Percentiles rank a stretch among this genome's conserved stretches.
Evolutionary conservation across 257 asterid genomes (phyloP).

Genomic region (Solanum sejunctum): DNA sequence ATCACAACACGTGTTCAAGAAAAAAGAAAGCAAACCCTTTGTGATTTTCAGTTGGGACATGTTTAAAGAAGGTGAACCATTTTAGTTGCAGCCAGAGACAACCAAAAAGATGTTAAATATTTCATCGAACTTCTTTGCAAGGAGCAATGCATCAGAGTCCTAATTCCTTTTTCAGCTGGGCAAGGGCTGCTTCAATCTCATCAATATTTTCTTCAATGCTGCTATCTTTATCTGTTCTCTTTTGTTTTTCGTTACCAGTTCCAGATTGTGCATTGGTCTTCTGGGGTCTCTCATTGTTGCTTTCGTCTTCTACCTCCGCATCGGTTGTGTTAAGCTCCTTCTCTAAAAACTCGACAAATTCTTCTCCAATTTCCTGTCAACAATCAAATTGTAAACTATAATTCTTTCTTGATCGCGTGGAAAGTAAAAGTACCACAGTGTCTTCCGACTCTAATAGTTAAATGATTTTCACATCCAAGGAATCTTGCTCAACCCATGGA

Average conservation of each 20-base stretch:
- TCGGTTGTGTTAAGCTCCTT: slow-evolving; percentile 67
- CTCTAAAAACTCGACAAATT: slow-evolving; percentile 90
- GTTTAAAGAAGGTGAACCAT: background rate
- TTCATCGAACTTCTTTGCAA: background rate
- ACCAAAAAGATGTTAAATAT: background rate
- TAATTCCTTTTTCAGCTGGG: slow-evolving; percentile 64
- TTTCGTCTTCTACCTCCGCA: slow-evolving; percentile 20
- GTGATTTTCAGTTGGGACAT: background rate
- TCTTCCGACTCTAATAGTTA: background rate
- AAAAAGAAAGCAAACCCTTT: background rate
- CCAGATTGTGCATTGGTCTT: slow-evolving; percentile 13
- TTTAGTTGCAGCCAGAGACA: background rate
- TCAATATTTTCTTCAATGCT: slow-evolving; percentile 53
- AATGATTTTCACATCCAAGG: background rate
- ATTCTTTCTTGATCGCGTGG: background rate
- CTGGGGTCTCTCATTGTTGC: slow-evolving; percentile 7
- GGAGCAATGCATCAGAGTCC: slow-evolving; percentile 34
- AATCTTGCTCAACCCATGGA: background rate
- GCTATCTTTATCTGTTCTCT: slow-evolving; percentile 10
- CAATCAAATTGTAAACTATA: background rate
- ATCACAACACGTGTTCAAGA: background rate
- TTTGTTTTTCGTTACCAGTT: slow-evolving; percentile 16
- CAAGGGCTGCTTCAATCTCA: slow-evolving; percentile 83
- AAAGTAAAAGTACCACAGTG: background rate
- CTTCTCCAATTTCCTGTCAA: slow-evolving; percentile 84